Evolutionary conservation across 1,284 basidiomycete genomes (phyloP).

Genomic region (Omphalotus olearius): DNA sequence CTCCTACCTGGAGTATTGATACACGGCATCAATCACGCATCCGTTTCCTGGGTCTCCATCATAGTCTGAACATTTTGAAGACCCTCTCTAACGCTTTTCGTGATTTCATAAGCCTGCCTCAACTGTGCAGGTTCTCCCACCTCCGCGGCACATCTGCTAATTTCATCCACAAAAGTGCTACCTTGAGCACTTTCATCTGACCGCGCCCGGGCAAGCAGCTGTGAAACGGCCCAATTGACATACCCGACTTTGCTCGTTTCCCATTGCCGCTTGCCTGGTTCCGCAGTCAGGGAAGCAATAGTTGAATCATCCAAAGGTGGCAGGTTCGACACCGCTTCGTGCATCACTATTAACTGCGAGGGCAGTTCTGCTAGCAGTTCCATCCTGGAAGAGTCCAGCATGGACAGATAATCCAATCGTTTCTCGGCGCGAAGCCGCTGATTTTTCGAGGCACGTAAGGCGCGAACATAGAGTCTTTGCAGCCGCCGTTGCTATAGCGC

Average conservation of each 20-base stretch:
- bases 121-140: conserved; percentile 14
- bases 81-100: conserved; percentile 9
- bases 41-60: conserved; percentile 8
- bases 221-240: conserved; percentile 59
- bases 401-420: conserved; percentile 38
- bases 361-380: conserved; percentile 33
- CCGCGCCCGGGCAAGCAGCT: conserved; percentile 46
- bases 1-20: too few species aligned
- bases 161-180: conserved; percentile 10
- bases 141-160: conserved; percentile 10
- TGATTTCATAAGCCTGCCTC: conserved; percentile 12
- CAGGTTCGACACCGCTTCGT: conserved; percentile 41
- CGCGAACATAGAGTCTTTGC: conserved; percentile 45
- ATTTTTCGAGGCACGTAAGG: conserved; percentile 39
- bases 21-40: too few species aligned
- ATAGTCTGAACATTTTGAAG: conserved; percentile 9
- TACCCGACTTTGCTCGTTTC: conserved; percentile 66
- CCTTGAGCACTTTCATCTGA: conserved; percentile 26
- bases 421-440: conserved; percentile 40
- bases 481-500: conserved; percentile 57
- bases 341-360: conserved; percentile 36
- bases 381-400: conserved; percentile 32
- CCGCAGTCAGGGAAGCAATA: conserved; percentile 35
- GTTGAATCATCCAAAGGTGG: conserved; percentile 45
- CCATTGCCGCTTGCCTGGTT: conserved; percentile 68